Evolutionary conservation across 148 eudicot genomes (phyloP), one percentile per base, ranked within the genome.

Genomic region (Hydrangea macrophylla): DNA sequence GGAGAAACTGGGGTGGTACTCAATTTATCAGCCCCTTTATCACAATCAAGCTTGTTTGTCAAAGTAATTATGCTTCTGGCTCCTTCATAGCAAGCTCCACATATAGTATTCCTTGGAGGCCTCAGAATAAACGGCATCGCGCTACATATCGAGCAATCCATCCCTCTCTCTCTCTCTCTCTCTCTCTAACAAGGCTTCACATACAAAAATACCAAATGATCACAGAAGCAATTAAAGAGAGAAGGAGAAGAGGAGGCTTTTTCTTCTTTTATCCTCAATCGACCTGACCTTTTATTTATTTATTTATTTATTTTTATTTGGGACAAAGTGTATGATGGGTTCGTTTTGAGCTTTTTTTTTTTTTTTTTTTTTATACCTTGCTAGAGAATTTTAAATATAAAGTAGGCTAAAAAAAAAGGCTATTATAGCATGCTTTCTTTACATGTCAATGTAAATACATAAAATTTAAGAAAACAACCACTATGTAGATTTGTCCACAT

Each of bases 91-190:
- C 98, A 92, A 33, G 91, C 85, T 63, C 77, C 85, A 53, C 96
- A 92, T 45, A 92, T 89, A 13, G 93, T 81, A 64, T 92, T 92
- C 65, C 96, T 84, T 15, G 93, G 96, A 10, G 93, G 96, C 80
- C 98, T 75, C 53, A 90, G 64, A 48, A 85, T 81, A 55, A 79
- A 85, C 1, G 96, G 96, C 88, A 90, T 76, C 0, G 91, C 77
- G 2, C 88, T 90, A 56, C 96, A 92, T 5, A 92, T 84, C 27
- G 89, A 87, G 57, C 98, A 92, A 74, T 92, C 96, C 98, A 92
- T 92, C 23, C 32, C 20, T 31, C 20, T 23, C 15, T 17, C 11
- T 15, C 18, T n/a, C n/a, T n/a, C n/a, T n/a, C n/a, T n/a, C n/a
- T n/a, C n/a, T n/a, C n/a, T n/a, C n/a, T n/a, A n/a, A n/a, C n/a